Evolutionary conservation across 164 flowering plant species (phyloP), one percentile per base, ranked within the genome.

Genomic region (Vitis vinifera): DNA sequence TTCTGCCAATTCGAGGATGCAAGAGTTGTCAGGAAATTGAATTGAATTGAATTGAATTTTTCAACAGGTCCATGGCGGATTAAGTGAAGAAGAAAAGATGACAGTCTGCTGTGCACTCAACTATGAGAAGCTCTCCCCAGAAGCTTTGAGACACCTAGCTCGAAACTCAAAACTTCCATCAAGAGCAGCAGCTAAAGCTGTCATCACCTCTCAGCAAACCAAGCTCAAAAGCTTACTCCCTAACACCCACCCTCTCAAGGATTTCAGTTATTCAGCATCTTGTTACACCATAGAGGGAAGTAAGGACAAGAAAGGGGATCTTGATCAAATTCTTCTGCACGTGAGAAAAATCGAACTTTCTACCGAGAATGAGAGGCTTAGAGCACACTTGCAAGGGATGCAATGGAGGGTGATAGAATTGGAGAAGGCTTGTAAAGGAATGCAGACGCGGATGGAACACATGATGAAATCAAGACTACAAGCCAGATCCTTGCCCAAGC

Each of bases 41-140:
- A 23, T 23, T 23, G 23, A 19, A 65, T 61, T 72, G 51, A 65
- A 27, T 59, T 14, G 4, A 6, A 9, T 19, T 27, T 29, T 58
- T 67, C 10, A 14, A 56, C 79, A 93, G 98, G 90, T 85, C 10
- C 97, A 93, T 69, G 8, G 70, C 3, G 81, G 81, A 59, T 68
- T 94, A 69, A 69, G 81, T 17, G 84, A 84, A 75, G 86, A 87
- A 66, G 81, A 86, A 66, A 81, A 76, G 77, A 66, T 74, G 52
- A 82, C 68, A 50, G 59, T 91, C 29, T 89, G 85, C 60, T 47
- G 75, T 69, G 73, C 77, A 57, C 47, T 91, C 55, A 88, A 88
- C 59, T 80, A 77, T 60, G 81, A 83, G 75, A 91, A 89, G 68
- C 92, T 91, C 50, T 86, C 93, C 55, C 29, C 71, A 0, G 83